phyloP scores from a whole-genome alignment of 805 yeast genomes.

The Candida chilensis region DNA sequence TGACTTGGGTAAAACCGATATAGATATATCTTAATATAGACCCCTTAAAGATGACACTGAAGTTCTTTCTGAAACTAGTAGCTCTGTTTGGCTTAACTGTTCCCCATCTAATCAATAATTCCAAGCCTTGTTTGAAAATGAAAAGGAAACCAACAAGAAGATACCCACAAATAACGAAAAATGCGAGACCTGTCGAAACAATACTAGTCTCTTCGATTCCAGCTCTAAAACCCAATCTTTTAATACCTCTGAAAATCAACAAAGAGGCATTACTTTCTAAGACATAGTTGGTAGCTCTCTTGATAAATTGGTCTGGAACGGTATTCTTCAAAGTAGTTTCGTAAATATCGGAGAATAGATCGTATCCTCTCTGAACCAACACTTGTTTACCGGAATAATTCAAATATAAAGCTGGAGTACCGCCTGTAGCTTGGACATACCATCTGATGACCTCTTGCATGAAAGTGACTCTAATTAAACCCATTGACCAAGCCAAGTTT shows the following conservation, averaged over 20 bases:
- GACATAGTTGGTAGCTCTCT: conserved; percentile 21
- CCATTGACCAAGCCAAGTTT: conserved; percentile 93
- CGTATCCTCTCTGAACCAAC: conserved; percentile 62
- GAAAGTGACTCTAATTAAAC: conserved; percentile 65
- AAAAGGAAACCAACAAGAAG: conserved; percentile 56
- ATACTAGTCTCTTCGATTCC: conserved; percentile 76
- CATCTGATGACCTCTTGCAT: conserved; percentile 83
- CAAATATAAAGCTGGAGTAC: conserved; percentile 63
- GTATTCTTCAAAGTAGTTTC: conserved; percentile 2
- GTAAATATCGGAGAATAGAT: conserved; percentile 7
- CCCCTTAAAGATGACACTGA: conserved; percentile 64
- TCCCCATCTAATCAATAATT: conserved; percentile 35
- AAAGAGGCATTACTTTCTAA: conserved; percentile 48
- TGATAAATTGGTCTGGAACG: conserved; percentile 2
- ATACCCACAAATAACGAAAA: conserved; percentile 71
- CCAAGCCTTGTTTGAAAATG: conserved; percentile 39
- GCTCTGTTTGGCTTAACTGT: conserved; percentile 41
- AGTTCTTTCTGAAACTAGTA: conserved; percentile 40
- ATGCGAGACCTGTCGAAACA: conserved; percentile 82
- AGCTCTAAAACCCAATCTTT: conserved; percentile 71
- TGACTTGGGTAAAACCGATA: conserved; percentile 79
- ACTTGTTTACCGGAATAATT: conserved; percentile 55
- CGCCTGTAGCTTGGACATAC: conserved; percentile 87
- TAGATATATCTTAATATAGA: conserved; percentile 68
- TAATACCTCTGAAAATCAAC: conserved; percentile 75